phyloP scores from a whole-genome alignment of 305 asterid genomes.

The Fraxinus baroniana region DNA sequence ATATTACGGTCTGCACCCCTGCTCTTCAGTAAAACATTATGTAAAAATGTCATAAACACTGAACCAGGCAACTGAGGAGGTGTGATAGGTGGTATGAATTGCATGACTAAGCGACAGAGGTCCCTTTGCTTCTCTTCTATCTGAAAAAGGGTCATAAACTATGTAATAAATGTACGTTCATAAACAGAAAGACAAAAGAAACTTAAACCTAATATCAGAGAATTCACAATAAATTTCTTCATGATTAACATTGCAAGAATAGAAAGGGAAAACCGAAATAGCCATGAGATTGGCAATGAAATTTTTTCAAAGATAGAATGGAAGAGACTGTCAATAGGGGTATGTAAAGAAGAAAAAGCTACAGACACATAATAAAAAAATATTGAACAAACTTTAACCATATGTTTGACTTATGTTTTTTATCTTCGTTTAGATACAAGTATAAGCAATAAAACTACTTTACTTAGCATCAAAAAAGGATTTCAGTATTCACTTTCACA shows the following conservation, averaged over 20 bases:
- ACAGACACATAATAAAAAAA: neutral
- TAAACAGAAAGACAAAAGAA: neutral
- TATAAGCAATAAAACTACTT: neutral
- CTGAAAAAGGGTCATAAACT: slow-evolving; percentile 39
- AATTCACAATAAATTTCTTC: neutral
- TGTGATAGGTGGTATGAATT: slow-evolving; percentile 74
- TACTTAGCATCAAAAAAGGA: neutral
- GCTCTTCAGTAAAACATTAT: slow-evolving; percentile 79
- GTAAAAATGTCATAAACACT: slow-evolving; percentile 76
- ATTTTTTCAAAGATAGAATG: neutral
- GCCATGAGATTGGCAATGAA: neutral
- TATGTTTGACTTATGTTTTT: neutral
- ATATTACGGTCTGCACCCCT: slow-evolving; percentile 89
- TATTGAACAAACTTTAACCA: neutral
- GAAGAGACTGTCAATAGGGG: neutral
- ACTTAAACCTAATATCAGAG: neutral
- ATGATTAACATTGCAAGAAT: neutral
- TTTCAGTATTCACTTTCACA: neutral
- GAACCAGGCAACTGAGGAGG: slow-evolving; percentile 88
- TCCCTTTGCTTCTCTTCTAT: slow-evolving; percentile 96
- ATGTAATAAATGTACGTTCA: slow-evolving; percentile 15
- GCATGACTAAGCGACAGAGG: slow-evolving; percentile 85
- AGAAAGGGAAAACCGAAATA: neutral
- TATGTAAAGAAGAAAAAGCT: slow-evolving; percentile 11
- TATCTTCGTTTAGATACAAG: neutral